Base-by-base conservation (phyloP, 371 early-diverging fungal species). In the Zopfochytrium polystomum region DNA sequence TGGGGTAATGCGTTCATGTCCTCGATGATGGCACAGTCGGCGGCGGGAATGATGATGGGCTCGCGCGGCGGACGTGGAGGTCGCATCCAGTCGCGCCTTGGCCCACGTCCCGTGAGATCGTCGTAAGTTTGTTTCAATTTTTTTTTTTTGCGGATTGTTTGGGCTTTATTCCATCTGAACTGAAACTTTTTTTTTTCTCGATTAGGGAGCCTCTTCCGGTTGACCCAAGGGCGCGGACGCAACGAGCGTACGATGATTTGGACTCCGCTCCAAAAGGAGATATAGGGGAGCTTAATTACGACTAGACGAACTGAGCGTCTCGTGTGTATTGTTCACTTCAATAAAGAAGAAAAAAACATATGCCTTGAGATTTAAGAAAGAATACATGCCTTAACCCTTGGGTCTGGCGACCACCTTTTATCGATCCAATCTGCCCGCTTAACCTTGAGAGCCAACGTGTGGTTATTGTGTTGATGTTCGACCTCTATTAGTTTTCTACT, bases 261-360 rank as follows among this genome's bases (percentile, higher is more conserved):
- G 76, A 76, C 51, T 46, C 52, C 5, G 70, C 70, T 2, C 71
- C 73, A 15, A 65, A 64, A 4, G 56, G 61, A 2, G 74, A 70
- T n/a, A 71, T 75, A 18, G 63, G 71, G 32, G 71, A 75, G 52
- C 54, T 78, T 26, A 67, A 69, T 54, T 78, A 78, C 50, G 75
- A 78, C 45, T 75, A 42, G n/a, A 42, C n/a, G n/a, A n/a, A n/a
- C n/a, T n/a, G n/a, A n/a, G n/a, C n/a, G n/a, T n/a, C n/a, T n/a
- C n/a, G n/a, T n/a, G n/a, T n/a, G n/a, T n/a, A n/a, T n/a, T n/a
- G n/a, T n/a, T n/a, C n/a, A n/a, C n/a, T n/a, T n/a, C n/a, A n/a
- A n/a, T n/a, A n/a, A n/a, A n/a, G n/a, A n/a, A n/a, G n/a, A n/a
- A n/a, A n/a, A n/a, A n/a, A n/a, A n/a, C n/a, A n/a, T n/a, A n/a